Evolutionary conservation across 495 filamentous ascomycete species (phyloP), one percentile per base, ranked within the genome.

Genomic region (Trichodelitschia bisporula): DNA sequence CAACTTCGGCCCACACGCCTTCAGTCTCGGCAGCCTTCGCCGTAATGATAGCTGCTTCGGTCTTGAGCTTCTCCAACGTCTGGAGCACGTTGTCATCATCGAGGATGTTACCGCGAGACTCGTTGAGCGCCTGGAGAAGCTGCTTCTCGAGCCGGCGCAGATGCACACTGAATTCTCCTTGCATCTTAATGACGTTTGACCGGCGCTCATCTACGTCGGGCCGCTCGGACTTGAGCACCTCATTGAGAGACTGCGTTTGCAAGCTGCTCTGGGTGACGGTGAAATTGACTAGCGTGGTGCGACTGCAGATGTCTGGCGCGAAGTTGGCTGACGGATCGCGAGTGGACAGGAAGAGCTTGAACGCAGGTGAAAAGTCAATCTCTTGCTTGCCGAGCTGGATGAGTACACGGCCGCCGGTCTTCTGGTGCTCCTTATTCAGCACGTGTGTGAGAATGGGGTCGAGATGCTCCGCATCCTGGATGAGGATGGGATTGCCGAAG

Each of bases 391-490:
- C 86, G 18, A 99, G 72, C 47, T 95, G 86, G 36, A 95, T 95
- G 28, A 99, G 65, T 21, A 99, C 86, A 62, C 86, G 83, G 10
- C 86, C 86, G 33, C 86, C 86, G n/a, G 86, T 99, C 56, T 82
- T 92, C 50, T 99, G 86, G 50, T 99, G 95, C 44, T 99, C 86
- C 50, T 95, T 95, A 55, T 99, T 99, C 49, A 99, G 68, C 28
- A 99, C 83, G 44, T 99, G 89, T 47, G 92, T 99, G 43, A 99
- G 70, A 31, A 99, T 75, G 4, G 86, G 86, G 45, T 99, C 86
- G 31, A 99, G 53, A 45, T 95, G 77, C 52, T 99, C 86, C 3
- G 86, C 86, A 50, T 99, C 86, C 48, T 99, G 86, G 39, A 99
- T 93, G 30, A 99, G 67, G 39, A 99, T 95, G 3, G 86, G 84